Conservation (phyloP, 345 rosid species). For the Acer saccharum region DNA sequence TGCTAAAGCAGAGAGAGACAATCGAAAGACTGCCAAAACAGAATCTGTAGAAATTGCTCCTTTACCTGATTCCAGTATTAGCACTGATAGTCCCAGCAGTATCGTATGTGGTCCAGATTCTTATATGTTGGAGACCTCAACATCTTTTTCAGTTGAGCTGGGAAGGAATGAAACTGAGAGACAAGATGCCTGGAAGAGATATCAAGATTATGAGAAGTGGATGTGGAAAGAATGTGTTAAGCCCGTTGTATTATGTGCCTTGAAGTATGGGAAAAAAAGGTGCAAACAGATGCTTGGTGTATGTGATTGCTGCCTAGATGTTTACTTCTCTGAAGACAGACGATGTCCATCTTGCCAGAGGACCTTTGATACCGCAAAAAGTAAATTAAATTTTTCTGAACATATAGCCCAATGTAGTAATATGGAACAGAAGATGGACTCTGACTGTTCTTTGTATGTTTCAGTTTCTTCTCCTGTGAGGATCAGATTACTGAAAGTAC, state of each 20-base stretch:
- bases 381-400: conserved; percentile 44
- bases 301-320: conserved; percentile 59
- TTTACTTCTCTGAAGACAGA: conserved; percentile 42
- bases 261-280: conserved; percentile 61
- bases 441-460: conserved; percentile 24
- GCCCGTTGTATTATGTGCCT: conserved; percentile 44
- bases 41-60: conserved; percentile 31
- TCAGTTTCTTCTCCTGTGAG: conserved; percentile 51
- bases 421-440: conserved; percentile 24
- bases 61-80: conserved; percentile 19
- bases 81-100: conserved; percentile 42
- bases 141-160: conserved; percentile 59
- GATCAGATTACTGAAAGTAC: conserved; percentile 64
- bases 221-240: conserved; percentile 62
- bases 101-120: conserved; percentile 38
- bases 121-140: conserved; percentile 55
- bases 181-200: conserved; percentile 54
- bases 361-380: conserved; percentile 29
- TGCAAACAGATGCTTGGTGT: conserved; percentile 44
- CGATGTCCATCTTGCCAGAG: conserved; percentile 58
- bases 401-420: conserved; percentile 44
- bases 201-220: conserved; percentile 79
- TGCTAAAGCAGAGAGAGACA: conserved; percentile 7
- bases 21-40: conserved; percentile 25
- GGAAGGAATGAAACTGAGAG: conserved; percentile 52